Evolutionary conservation across 495 filamentous ascomycete genomes (phyloP).

Genomic region (Jackrogersella multiformis): DNA sequence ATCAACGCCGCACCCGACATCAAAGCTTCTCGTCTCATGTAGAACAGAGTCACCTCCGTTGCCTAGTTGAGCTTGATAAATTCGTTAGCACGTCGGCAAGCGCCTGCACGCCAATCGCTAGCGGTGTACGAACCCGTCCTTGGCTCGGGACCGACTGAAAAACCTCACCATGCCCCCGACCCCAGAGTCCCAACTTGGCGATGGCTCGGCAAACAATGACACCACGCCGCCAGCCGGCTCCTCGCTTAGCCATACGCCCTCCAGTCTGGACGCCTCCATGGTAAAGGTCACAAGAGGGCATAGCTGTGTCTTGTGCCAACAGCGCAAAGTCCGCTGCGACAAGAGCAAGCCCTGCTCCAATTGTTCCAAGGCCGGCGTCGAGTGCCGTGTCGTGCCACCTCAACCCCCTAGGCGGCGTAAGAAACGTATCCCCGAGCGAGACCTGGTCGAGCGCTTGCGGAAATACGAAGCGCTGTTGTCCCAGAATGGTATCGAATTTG

Average conservation of each 20-base stretch:
- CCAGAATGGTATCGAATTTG: constrained; percentile 61
- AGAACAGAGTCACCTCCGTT: constrained; percentile 38
- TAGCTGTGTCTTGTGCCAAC: constrained; percentile 72
- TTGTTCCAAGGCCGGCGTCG: constrained; percentile 67
- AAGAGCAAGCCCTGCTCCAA: constrained; percentile 71
- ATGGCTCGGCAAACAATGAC: constrained; percentile 44
- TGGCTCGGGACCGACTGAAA: constrained; percentile 46
- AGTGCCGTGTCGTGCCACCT: constrained; percentile 68
- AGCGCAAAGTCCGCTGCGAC: constrained; percentile 74
- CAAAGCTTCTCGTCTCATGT: constrained; percentile 42
- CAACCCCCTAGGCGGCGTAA: constrained; percentile 67
- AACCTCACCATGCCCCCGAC: constrained; percentile 43
- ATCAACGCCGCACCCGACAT: constrained; percentile 35
- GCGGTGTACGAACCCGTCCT: constrained; percentile 36
- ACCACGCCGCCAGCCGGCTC: constrained; percentile 47
- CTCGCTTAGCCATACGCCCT: constrained; percentile 47
- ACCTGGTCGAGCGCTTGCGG: constrained; percentile 60
- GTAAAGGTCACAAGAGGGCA: constrained; percentile 63
- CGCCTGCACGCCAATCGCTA: constrained; percentile 25
- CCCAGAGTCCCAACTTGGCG: constrained; percentile 48
- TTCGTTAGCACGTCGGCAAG: constrained; percentile 27
- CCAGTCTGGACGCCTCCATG: constrained; percentile 47
- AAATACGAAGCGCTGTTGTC: constrained; percentile 65
- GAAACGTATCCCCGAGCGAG: constrained; percentile 62
- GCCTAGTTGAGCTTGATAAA: constrained; percentile 39